Conservation (phyloP, 1,139 yeast species). For the Protomyces pachydermus region DNA sequence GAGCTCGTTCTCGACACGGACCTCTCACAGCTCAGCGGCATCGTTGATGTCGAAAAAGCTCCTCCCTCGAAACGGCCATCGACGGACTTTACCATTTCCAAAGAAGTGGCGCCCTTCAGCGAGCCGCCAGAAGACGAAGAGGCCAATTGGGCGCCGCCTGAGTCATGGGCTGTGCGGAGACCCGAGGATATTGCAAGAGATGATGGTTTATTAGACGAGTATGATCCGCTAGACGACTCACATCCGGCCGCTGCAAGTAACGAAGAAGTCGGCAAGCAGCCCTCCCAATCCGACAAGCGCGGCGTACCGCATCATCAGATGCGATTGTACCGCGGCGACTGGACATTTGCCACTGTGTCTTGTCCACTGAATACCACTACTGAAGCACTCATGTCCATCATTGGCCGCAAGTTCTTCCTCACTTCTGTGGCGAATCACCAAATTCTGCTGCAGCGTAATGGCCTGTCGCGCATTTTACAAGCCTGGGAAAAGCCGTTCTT, state of each 20-base stretch:
- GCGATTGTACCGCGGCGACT: constrained; percentile 71
- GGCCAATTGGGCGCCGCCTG: constrained; percentile 31
- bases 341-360: constrained; percentile 73
- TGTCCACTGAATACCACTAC: constrained; percentile 75
- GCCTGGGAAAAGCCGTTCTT: constrained; percentile 71
- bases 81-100: constrained; percentile 13
- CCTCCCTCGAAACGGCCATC: constrained; percentile 29
- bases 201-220: constrained; percentile 5
- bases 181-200: constrained; percentile 19
- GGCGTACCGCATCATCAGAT: constrained; percentile 44
- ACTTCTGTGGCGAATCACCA: constrained; percentile 68
- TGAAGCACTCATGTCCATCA: constrained; percentile 60
- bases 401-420: constrained; percentile 72
- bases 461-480: constrained; percentile 66
- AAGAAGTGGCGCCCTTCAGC: constrained; percentile 13
- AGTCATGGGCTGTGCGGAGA: constrained; percentile 30
- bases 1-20: constrained; percentile 25
- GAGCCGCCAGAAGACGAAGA: constrained; percentile 9
- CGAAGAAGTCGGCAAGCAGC: background rate
- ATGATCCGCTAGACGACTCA: constrained; percentile 19
- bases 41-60: constrained; percentile 26
- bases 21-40: constrained; percentile 16
- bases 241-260: background rate
- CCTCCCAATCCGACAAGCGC: background rate
- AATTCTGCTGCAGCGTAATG: constrained; percentile 74